A percentile compares a stretch with the other conserved stretches of the same genome.
Evolutionary conservation across 768 basidiomycete species (phyloP).

Genomic region (Lactarius vividus): DNA sequence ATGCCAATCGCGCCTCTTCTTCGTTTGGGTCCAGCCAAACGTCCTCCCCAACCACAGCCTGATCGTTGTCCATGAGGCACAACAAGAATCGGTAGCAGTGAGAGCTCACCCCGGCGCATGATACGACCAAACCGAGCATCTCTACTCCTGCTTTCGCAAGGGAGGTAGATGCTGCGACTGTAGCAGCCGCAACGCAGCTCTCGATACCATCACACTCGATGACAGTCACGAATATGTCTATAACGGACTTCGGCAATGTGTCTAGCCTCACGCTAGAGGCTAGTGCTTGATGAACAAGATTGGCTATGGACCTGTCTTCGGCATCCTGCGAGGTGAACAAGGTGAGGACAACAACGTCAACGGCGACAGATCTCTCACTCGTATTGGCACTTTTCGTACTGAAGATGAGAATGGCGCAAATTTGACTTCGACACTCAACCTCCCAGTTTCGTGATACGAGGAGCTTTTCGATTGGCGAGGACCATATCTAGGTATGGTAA

Average conservation of each 20-base stretch:
- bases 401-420: slow-evolving; percentile 91
- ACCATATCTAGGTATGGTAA: slow-evolving; percentile 56
- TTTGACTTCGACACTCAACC: slow-evolving; percentile 93
- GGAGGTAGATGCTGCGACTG: slow-evolving; percentile 86
- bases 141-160: slow-evolving; percentile 93
- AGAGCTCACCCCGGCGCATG: slow-evolving; percentile 69
- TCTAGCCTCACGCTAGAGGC: slow-evolving; percentile 82
- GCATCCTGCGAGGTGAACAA: slow-evolving; percentile 65
- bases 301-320: slow-evolving; percentile 83
- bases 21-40: slow-evolving; percentile 81
- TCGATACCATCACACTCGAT: slow-evolving; percentile 93
- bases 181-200: slow-evolving; percentile 80
- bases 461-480: slow-evolving; percentile 81
- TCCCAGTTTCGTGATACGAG: slow-evolving; percentile 83
- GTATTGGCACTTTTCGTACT: slow-evolving; percentile 75
- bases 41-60: slow-evolving; percentile 58
- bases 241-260: slow-evolving; percentile 87
- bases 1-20: slow-evolving; percentile 55
- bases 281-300: slow-evolving; percentile 83
- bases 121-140: slow-evolving; percentile 82
- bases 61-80: slow-evolving; percentile 18
- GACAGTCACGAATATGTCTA: slow-evolving; percentile 88
- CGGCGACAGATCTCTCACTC: slow-evolving; percentile 49
- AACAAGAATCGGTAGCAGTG: slow-evolving; percentile 7
- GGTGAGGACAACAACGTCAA: slow-evolving; percentile 9